Evolutionary conservation across 371 early-diverging fungal genomes (phyloP).

Genomic region (Blakeslea trispora): DNA sequence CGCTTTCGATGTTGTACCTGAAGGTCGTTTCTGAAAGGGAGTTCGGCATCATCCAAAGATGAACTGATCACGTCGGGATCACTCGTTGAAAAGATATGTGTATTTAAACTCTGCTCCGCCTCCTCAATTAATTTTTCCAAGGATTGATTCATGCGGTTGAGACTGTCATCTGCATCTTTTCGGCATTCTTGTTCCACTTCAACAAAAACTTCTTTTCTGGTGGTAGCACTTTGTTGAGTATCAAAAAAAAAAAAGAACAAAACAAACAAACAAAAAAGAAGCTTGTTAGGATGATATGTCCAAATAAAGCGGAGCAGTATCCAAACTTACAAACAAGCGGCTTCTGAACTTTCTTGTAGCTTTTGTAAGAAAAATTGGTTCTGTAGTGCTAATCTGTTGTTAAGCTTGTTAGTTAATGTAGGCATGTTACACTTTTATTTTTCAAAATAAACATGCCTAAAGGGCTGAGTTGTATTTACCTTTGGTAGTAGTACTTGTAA

Average conservation of each 20-base stretch:
- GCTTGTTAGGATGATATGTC: too few species aligned
- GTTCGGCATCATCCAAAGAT: slow-evolving; percentile 1
- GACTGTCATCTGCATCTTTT: slow-evolving; percentile 19
- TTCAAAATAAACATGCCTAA: too few species aligned
- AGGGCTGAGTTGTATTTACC: not conserved
- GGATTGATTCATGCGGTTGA: slow-evolving; percentile 24
- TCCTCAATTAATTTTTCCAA: slow-evolving; percentile 24
- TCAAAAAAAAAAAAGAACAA: not conserved
- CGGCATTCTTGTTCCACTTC: slow-evolving; percentile 11
- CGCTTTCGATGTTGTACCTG: slow-evolving; percentile 14
- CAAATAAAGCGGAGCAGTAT: slow-evolving; percentile 4
- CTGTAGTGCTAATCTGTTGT: slow-evolving; percentile 18
- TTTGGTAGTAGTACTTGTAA: slow-evolving; percentile 10
- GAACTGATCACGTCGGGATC: not conserved
- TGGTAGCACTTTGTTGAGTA: not conserved
- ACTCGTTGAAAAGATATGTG: not conserved
- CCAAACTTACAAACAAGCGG: not conserved
- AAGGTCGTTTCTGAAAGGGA: not conserved
- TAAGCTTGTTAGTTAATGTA: not conserved
- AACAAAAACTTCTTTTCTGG: slow-evolving; percentile 5
- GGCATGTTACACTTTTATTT: not conserved
- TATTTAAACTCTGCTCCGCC: slow-evolving; percentile 18
- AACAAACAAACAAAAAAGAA: not conserved
- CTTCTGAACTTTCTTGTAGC: slow-evolving; percentile 3
- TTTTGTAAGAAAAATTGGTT: slow-evolving; percentile 10